These are phyloP conservation scores for Globisporangium nagaii DNA, from an alignment of 352 stramenopile genomes.

Conservation along the genomic window DNA sequence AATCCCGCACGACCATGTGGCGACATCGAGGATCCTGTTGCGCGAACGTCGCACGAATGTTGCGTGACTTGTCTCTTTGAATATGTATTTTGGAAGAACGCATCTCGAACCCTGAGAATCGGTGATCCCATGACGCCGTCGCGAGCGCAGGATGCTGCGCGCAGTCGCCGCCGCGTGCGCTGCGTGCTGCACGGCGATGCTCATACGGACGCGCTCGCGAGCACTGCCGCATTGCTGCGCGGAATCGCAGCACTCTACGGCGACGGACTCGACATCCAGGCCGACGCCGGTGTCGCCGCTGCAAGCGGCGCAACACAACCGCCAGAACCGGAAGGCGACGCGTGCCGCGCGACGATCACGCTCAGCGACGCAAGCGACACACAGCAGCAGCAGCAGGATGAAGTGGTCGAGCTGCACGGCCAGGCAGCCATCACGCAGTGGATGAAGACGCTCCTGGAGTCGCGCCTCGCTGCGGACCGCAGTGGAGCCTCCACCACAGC, in stretches of 20 bases:
- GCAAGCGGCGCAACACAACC: neutral
- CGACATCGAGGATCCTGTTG: too few relatives aligned
- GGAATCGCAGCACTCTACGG: slow-evolving; percentile 55
- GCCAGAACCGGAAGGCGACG: neutral
- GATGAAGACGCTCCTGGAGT: slow-evolving; percentile 30
- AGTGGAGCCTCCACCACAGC: neutral
- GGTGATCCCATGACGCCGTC: too few relatives aligned
- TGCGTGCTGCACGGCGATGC: neutral
- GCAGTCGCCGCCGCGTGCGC: too few relatives aligned
- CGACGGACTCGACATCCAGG: slow-evolving; percentile 30
- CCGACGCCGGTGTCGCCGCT: slow-evolving; percentile 6
- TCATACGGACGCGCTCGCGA: neutral
- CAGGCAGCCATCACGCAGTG: slow-evolving; percentile 22
- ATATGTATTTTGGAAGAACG: too few relatives aligned
- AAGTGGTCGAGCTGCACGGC: slow-evolving; percentile 10
- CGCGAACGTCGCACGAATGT: too few relatives aligned
- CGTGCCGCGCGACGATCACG: neutral
- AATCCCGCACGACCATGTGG: too few relatives aligned
- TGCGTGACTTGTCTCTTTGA: too few relatives aligned
- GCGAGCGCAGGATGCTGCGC: too few relatives aligned
- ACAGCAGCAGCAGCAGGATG: neutral
- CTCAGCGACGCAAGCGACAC: neutral
- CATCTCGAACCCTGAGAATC: too few relatives aligned
- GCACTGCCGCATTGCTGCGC: slow-evolving; percentile 30
- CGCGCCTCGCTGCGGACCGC: slow-evolving; percentile 9